phyloP scores from a whole-genome alignment of 139 green algal species.

The Chlamydomonas sphaeroides region DNA sequence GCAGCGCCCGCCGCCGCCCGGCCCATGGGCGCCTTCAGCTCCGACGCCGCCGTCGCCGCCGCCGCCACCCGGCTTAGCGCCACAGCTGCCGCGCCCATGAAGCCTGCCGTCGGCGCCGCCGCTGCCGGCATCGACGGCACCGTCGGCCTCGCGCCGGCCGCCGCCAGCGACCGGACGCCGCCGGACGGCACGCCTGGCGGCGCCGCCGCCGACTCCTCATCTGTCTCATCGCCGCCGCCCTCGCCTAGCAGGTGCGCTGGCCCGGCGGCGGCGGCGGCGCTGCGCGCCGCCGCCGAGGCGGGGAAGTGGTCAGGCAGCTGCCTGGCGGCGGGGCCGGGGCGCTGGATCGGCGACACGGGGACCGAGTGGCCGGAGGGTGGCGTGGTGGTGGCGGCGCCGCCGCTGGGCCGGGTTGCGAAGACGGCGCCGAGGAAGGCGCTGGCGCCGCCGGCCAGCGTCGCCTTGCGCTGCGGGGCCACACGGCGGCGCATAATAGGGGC shows the following conservation, averaged over 20 bases:
- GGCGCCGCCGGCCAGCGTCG: neutral
- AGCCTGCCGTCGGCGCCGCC: neutral
- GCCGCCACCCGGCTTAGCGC: neutral
- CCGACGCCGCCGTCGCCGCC: neutral
- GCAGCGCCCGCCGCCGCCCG: neutral
- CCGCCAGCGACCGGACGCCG: neutral
- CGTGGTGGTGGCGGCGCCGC: neutral
- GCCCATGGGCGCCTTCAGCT: neutral
- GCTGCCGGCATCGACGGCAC: too few species aligned
- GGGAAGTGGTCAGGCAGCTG: too few species aligned
- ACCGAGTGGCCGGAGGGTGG: too few species aligned
- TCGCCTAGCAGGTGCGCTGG: neutral
- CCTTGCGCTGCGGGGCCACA: too few species aligned
- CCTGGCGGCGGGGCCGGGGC: neutral
- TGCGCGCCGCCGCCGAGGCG: too few species aligned
- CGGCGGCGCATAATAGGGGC: too few species aligned
- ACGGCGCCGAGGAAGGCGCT: neutral
- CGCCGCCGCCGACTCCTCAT: too few species aligned
- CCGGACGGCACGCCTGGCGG: too few species aligned
- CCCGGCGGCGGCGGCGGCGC: too few species aligned
- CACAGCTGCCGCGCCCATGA: constrained; percentile 2
- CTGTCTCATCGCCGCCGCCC: constrained; percentile 12
- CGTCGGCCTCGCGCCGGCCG: too few species aligned
- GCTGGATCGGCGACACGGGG: too few species aligned
- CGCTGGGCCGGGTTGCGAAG: neutral